A percentile compares a stretch with the other conserved stretches of the same genome.
phyloP scores from a whole-genome alignment of 1,139 yeast species.

The Yamadazyma sp. region DNA sequence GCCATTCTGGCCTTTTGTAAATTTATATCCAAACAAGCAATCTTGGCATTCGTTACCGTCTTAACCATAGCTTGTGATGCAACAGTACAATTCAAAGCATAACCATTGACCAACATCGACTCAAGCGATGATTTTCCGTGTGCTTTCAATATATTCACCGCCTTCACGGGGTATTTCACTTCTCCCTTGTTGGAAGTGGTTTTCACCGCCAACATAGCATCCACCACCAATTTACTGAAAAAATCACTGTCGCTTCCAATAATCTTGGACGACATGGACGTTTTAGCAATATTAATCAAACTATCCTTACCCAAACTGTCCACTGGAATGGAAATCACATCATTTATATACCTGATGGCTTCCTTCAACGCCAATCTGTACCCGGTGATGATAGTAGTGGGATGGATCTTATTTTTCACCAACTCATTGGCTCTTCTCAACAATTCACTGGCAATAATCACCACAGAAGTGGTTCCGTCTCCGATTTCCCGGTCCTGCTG shows the following conservation, averaged over 20 bases:
- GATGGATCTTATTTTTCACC: constrained; percentile 91
- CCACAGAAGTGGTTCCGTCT: constrained; percentile 97
- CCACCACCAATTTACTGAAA: constrained; percentile 88
- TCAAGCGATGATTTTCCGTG: constrained; percentile 93
- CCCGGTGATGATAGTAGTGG: constrained; percentile 96
- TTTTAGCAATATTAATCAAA: constrained; percentile 83
- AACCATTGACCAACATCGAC: constrained; percentile 85
- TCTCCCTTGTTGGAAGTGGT: constrained; percentile 89
- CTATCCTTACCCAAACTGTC: constrained; percentile 83
- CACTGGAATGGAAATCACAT: constrained; percentile 79
- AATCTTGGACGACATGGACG: constrained; percentile 95
- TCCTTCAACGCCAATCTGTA: constrained; percentile 92
- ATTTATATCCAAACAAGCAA: constrained; percentile 92
- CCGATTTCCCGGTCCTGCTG: constrained; percentile 99
- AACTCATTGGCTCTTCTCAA: constrained; percentile 91
- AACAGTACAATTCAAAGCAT: constrained; percentile 94
- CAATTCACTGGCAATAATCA: constrained; percentile 90
- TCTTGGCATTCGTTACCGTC: constrained; percentile 68
- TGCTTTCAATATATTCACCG: constrained; percentile 92
- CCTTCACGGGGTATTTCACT: constrained; percentile 91
- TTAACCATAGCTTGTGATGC: constrained; percentile 97
- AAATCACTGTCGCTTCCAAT: constrained; percentile 96
- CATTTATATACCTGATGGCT: constrained; percentile 85
- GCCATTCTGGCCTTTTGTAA: constrained; percentile 97
- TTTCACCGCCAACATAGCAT: constrained; percentile 93